A percentile compares a stretch with the other conserved stretches of the same genome.
Conservation (phyloP, 192 early-diverging fungal species). For the Coemansia sp. region DNA sequence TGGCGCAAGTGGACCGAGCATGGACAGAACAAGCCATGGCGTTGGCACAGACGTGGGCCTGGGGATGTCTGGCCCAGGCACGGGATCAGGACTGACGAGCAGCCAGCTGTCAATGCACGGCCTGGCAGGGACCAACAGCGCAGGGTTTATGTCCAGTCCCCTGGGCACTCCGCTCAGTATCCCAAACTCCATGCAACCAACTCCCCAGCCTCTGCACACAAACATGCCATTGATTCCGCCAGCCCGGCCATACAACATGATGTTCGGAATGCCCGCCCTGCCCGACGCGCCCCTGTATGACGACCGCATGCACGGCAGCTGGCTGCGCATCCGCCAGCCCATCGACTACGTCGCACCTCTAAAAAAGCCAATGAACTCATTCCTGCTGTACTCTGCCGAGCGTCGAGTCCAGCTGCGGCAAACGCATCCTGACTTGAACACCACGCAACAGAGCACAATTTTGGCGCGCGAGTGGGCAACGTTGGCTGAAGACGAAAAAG, state of each 20-base stretch:
- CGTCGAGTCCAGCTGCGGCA: slow-evolving; percentile 65
- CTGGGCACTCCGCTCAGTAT: slow-evolving; percentile 12
- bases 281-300: slow-evolving; percentile 44
- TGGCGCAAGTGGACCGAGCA: neutral
- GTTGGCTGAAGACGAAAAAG: slow-evolving; percentile 58
- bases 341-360: slow-evolving; percentile 56
- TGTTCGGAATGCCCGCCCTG: slow-evolving; percentile 44
- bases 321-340: slow-evolving; percentile 49
- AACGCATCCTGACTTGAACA: slow-evolving; percentile 59
- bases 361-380: slow-evolving; percentile 69
- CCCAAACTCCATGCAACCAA: slow-evolving; percentile 1
- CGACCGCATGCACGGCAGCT: slow-evolving; percentile 40
- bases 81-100: slow-evolving; percentile 7
- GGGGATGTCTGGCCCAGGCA: neutral
- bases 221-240: slow-evolving; percentile 27
- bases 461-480: slow-evolving; percentile 68
- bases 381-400: slow-evolving; percentile 65
- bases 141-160: slow-evolving; percentile 21
- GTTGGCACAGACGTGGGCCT: neutral
- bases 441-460: slow-evolving; percentile 65
- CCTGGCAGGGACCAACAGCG: neutral
- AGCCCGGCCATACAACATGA: slow-evolving; percentile 44
- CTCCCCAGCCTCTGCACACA: slow-evolving; percentile 1
- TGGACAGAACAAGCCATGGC: neutral
- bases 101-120: neutral